These are phyloP conservation scores for Hymenoscyphus linearis DNA, from an alignment of 2,329 filamentous ascomycete genomes.

Conservation along the genomic window DNA sequence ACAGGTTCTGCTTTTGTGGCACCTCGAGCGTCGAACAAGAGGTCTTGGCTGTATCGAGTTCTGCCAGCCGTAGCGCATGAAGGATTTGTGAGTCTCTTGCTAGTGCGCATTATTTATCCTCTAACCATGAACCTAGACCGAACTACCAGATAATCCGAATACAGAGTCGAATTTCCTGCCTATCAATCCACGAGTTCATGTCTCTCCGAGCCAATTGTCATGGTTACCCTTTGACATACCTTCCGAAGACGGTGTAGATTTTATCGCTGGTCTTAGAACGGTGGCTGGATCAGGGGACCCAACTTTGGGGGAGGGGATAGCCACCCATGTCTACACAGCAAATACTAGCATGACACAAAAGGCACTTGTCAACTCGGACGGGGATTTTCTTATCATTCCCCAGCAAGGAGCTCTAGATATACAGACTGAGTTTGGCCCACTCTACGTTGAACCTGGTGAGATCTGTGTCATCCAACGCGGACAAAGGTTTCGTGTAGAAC, in stretches of 20 bases:
- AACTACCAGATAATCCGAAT: constrained; percentile 31
- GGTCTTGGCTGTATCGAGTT: constrained; percentile 39
- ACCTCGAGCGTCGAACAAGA: constrained; percentile 35
- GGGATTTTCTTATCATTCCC: constrained; percentile 59
- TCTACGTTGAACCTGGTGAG: constrained; percentile 59
- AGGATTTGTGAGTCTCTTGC: constrained; percentile 17
- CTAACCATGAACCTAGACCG: constrained; percentile 29
- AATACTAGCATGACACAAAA: constrained; percentile 42
- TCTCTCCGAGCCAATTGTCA: constrained; percentile 41
- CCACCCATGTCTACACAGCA: constrained; percentile 44
- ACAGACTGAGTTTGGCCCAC: constrained; percentile 48
- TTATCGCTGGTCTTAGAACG: constrained; percentile 44
- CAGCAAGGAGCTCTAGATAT: constrained; percentile 55
- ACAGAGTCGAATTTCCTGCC: constrained; percentile 42
- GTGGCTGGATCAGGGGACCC: constrained; percentile 46
- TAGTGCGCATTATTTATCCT: constrained; percentile 20
- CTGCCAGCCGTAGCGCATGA: constrained; percentile 39
- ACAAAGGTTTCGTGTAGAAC: constrained; percentile 54
- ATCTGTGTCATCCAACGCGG: constrained; percentile 60
- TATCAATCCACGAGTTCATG: constrained; percentile 41
- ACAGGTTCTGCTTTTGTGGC: constrained; percentile 41
- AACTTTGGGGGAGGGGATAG: constrained; percentile 44
- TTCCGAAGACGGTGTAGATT: constrained; percentile 31
- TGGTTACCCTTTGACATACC: constrained; percentile 42
- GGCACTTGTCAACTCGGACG: constrained; percentile 53